These are phyloP conservation scores for Immersiporthe knoxdaviesiana DNA, from an alignment of 2,329 filamentous ascomycete species.

Conservation along the genomic window DNA sequence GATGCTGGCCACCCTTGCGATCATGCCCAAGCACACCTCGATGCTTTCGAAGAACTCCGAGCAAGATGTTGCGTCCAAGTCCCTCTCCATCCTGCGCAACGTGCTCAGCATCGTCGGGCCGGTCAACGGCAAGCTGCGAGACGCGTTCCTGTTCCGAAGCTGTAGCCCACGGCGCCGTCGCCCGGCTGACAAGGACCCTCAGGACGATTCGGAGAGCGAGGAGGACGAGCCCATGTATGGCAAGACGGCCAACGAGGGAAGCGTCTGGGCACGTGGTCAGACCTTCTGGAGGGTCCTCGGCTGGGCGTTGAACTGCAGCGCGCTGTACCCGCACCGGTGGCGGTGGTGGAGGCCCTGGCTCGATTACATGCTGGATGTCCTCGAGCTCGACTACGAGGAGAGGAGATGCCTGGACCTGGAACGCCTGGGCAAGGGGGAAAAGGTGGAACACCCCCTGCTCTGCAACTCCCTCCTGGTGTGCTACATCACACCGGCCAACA, in stretches of 20 bases:
- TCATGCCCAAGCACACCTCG: conserved; percentile 80
- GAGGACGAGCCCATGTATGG: conserved; percentile 59
- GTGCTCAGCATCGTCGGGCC: conserved; percentile 69
- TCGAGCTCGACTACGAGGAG: conserved; percentile 72
- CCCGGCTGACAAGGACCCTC: conserved; percentile 34
- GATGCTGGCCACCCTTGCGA: conserved; percentile 77
- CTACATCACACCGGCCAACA: conserved; percentile 55
- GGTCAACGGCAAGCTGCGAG: conserved; percentile 67
- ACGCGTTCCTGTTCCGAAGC: conserved; percentile 70
- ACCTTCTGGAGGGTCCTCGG: conserved; percentile 90
- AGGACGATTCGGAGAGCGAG: conserved; percentile 43
- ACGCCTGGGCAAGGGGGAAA: conserved; percentile 32
- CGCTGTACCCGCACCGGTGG: conserved; percentile 75
- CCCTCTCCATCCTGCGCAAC: conserved; percentile 71
- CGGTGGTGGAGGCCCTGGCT: conserved; percentile 80
- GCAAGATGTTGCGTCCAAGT: conserved; percentile 64
- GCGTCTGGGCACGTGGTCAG: conserved; percentile 74
- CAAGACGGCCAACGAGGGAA: conserved; percentile 64
- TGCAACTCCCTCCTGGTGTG: conserved; percentile 61
- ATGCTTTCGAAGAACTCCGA: conserved; percentile 65
- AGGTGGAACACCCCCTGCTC: conserved; percentile 42
- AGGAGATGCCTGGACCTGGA: conserved; percentile 54
- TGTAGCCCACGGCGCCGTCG: conserved; percentile 36
- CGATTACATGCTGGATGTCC: conserved; percentile 74
- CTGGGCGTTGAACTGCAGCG: conserved; percentile 92